Evolutionary conservation across 2,329 filamentous ascomycete species (phyloP), one percentile per base, ranked within the genome.

Genomic region (Tolypocladium ophioglossoides): DNA sequence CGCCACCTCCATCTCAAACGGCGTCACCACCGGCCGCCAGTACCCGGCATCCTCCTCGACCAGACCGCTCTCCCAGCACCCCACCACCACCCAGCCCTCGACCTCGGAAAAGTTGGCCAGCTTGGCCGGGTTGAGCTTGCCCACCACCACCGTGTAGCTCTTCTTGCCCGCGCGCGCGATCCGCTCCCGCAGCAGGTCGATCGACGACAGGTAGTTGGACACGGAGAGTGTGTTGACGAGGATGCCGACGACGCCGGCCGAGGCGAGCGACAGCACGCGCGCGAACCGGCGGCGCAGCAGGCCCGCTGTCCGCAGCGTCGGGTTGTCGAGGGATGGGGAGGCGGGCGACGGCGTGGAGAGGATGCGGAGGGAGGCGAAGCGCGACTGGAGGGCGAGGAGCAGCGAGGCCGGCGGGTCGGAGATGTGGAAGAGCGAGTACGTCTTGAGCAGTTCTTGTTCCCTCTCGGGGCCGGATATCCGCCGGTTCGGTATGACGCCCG

Each of bases 81-180:
- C 92, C 11, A 99, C 89, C 0, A 97, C 91, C 0, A 97, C 91
- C 94, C 94, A 99, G 18, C 91, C 92, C 46, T 91, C 92, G 6
- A 99, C 83, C 69, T 99, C 94, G 55, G 87, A 83, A 72, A 99
- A 99, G 70, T 99, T 99, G 50, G 94, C 94, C 24, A 99, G 78
- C 69, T 99, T 99, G 39, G 91, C 92, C 0, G 91, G 86, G 65
- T 97, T 99, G 30, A 99, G 78, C 69, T 97, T 97, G 56, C 94
- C 94, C 0, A 99, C 94, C 2, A 99, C 94, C 50, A 99, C 89
- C 2, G 92, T 89, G 69, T 99, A 99, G 67, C 83, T 87, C 74
- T 97, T 99, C 74, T 97, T 97, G 12, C 91, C 91, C 0, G 89
- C 88, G 0, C 77, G 78, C 0, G 82, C 79, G 61, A 99, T 95